Conservation (phyloP, 768 basidiomycete species). For the Boletus huronensis region DNA sequence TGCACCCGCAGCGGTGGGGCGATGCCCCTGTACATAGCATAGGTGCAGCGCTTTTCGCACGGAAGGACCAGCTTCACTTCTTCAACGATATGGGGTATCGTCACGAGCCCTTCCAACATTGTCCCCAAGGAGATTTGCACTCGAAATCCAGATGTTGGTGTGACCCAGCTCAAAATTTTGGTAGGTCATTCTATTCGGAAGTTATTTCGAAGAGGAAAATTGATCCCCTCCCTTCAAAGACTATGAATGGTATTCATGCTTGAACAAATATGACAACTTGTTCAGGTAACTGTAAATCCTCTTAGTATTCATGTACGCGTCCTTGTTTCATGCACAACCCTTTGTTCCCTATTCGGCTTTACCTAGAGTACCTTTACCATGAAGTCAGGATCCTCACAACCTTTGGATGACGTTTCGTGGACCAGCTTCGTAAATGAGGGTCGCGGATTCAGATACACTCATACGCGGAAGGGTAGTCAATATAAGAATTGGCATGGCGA, state of each 20-base stretch:
- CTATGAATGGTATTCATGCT: slow-evolving; percentile 86
- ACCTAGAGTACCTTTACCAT: neutral
- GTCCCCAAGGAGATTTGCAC: slow-evolving; percentile 59
- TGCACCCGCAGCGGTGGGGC: slow-evolving; percentile 59
- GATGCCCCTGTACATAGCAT: slow-evolving; percentile 88
- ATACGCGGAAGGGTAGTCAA: neutral
- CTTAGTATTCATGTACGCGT: slow-evolving; percentile 1
- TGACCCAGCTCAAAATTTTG: slow-evolving; percentile 67
- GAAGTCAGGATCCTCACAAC: neutral
- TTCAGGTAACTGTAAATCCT: slow-evolving; percentile 35
- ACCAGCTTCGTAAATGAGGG: neutral
- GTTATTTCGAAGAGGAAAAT: neutral
- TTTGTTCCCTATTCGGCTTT: neutral
- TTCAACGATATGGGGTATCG: slow-evolving; percentile 84
- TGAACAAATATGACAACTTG: slow-evolving; percentile 68
- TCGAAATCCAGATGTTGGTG: slow-evolving; percentile 64
- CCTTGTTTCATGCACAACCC: too few species aligned
- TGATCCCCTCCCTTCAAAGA: slow-evolving; percentile 40
- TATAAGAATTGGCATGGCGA: neutral
- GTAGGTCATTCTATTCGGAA: slow-evolving; percentile 33
- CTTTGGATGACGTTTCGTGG: neutral
- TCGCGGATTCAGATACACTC: slow-evolving; percentile 1
- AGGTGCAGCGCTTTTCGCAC: slow-evolving; percentile 71
- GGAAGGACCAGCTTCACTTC: slow-evolving; percentile 74
- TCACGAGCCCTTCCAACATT: slow-evolving; percentile 78